Evolutionary conservation across 495 filamentous ascomycete species (phyloP), one percentile per base, ranked within the genome.

Genomic region (Podospora pseudoanserina): DNA sequence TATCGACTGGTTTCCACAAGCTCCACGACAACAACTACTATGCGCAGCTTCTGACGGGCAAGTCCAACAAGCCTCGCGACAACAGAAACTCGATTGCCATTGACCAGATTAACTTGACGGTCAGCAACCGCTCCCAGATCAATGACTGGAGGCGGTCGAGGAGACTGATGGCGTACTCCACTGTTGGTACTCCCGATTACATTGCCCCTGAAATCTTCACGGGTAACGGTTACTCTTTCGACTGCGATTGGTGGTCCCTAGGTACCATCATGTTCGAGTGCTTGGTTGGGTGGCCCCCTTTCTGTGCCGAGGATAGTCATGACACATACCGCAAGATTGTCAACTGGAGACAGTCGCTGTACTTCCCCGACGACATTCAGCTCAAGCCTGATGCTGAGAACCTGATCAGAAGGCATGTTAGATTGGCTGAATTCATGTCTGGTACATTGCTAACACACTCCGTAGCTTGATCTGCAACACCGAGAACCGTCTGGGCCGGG

Each of bases 261-360:
- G 95, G 95, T 67, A 97, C 95, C 39, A 99, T 99, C 81, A 99
- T 98, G 95, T 99, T 98, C 73, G 95, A 99, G 78, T 99, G 95
- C 82, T 86, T 98, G 61, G 93, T 99, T 68, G 95, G 95, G 66
- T 99, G 95, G 95, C 95, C 95, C 64, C 95, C 95, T 5, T 99
- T 99, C 88, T 99, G 95, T 73, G 95, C 94, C 28, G 95, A 98
- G 78, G 96, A 98, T 73, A 90, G 92, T 53, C 93, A 94, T 75
- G 95, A 99, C 74, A 98, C 95, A 3, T 99, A 99, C 79, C 91
- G 94, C 59, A 99, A 99, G 86, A 99, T 99, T 73, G 92, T 99
- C 70, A 96, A 97, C 82, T 99, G 95, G 95, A 88, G 91, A 32
- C 89, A 96, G 67, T 91, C 93, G 60, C 85, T 99, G 2, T 96